Conservation (phyloP, 768 basidiomycete genomes). For the Tephrocybe sp. region DNA sequence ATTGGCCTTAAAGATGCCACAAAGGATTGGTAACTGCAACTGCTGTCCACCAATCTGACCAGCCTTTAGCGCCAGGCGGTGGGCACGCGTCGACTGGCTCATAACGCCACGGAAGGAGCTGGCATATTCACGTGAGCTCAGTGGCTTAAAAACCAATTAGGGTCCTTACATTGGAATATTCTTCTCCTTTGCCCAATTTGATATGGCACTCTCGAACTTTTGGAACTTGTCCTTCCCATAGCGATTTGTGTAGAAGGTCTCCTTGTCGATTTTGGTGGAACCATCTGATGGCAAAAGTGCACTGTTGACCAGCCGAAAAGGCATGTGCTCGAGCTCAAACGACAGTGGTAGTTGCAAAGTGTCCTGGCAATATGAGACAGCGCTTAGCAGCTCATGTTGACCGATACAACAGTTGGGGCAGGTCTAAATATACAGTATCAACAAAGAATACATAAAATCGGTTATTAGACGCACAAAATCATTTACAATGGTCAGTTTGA, state of each 20-base stretch:
- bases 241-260: slow-evolving; percentile 42
- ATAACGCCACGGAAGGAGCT: slow-evolving; percentile 64
- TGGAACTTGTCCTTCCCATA: slow-evolving; percentile 53
- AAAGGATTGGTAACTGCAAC: slow-evolving; percentile 56
- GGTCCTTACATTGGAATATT: slow-evolving; percentile 55
- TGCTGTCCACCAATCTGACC: slow-evolving; percentile 59
- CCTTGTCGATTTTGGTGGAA: slow-evolving; percentile 37
- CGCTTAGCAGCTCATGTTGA: slow-evolving; percentile 51
- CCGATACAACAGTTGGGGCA: slow-evolving; percentile 55
- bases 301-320: slow-evolving; percentile 46
- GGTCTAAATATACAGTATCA: slow-evolving; percentile 28
- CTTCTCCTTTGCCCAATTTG: slow-evolving; percentile 54
- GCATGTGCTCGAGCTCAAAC: slow-evolving; percentile 53
- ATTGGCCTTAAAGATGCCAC: slow-evolving; percentile 63
- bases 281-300: slow-evolving; percentile 34
- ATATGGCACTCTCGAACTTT: slow-evolving; percentile 40
- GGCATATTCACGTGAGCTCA: slow-evolving; percentile 9
- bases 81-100: slow-evolving; percentile 66
- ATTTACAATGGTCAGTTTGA: slow-evolving; percentile 48
- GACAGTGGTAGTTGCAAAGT: slow-evolving; percentile 45
- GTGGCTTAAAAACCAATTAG: not conserved
- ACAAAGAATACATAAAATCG: slow-evolving; percentile 5
- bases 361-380: slow-evolving; percentile 48
- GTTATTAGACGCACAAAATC: slow-evolving; percentile 38
- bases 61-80: slow-evolving; percentile 72